Evolutionary conservation across 129 eudicot species (phyloP), one percentile per base, ranked within the genome.

Genomic region (Cynara cardunculus): DNA sequence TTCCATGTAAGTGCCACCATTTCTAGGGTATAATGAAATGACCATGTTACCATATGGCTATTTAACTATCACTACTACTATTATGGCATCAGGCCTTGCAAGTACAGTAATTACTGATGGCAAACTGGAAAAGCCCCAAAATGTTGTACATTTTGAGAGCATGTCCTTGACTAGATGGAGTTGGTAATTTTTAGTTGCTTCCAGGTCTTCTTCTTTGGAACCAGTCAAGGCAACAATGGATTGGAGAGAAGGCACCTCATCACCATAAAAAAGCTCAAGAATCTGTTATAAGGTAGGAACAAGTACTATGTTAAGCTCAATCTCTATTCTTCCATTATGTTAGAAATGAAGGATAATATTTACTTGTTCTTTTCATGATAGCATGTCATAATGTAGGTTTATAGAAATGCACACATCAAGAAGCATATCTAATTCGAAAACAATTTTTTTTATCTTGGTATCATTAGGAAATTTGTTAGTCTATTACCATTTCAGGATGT

Each of bases 161-260:
- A 49, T 49, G 21, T 16, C 22, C 22, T 49, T 49, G 21, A 49
- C 26, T 61, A 61, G 27, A 30, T 61, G 0, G 22, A 9, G 19
- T 49, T 71, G 78, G 11, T 16, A 26, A 76, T 46, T 18, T 65
- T 24, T 59, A 68, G 73, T 69, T 44, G 22, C 68, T 71, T 71
- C 74, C 78, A 94, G 98, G 98, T 25, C 84, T 94, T 79, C 91
- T 94, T 83, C 95, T 89, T 46, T 94, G 98, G 98, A 91, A 87
- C 80, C 95, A 91, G 67, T 84, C 91, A 72, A 87, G 97, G 89
- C 95, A 91, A 84, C 95, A 89, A 69, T 94, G 98, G 98, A 75
- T 84, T 78, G 95, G 91, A 75, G 83, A 84, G 62, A 91, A 84
- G 88, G 85, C 80, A 62, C 49, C 89, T 28, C 72, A 71, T 22